phyloP scores from a whole-genome alignment of 371 early-diverging fungal species.

The Synchytrium microbalum region DNA sequence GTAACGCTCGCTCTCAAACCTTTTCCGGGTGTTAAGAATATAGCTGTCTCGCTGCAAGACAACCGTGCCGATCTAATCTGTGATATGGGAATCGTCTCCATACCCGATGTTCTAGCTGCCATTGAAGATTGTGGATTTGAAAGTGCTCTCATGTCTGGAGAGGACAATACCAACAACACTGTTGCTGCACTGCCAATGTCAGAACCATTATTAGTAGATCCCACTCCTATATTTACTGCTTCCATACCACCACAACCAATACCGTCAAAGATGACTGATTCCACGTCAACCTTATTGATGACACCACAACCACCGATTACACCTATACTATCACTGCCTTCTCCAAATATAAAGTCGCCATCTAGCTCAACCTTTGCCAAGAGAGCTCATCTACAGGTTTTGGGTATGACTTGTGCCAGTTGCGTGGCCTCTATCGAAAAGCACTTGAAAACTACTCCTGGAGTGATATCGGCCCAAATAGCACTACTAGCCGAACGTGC shows the following conservation, averaged over 20 bases:
- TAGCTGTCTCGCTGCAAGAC: constrained; percentile 31
- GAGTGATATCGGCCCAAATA: constrained; percentile 63
- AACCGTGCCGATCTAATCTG: constrained; percentile 31
- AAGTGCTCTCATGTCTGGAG: constrained; percentile 14
- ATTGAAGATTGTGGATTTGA: constrained; percentile 62
- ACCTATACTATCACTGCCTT: background rate
- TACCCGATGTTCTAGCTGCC: constrained; percentile 25
- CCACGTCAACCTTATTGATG: background rate
- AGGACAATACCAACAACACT: constrained; percentile 6
- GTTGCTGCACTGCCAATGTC: constrained; percentile 6
- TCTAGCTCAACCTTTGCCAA: background rate
- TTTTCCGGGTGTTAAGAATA: constrained; percentile 29
- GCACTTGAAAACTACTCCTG: constrained; percentile 49
- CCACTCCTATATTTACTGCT: background rate
- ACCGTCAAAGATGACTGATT: background rate
- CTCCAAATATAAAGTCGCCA: background rate
- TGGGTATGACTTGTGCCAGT: constrained; percentile 43
- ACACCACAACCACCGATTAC: background rate
- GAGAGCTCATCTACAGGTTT: constrained; percentile 20
- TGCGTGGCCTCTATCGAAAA: constrained; percentile 62
- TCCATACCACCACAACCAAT: background rate
- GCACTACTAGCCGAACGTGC: constrained; percentile 80
- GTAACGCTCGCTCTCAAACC: constrained; percentile 17
- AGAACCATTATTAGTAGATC: constrained; percentile 1
- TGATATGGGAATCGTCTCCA: constrained; percentile 13